Conservation (phyloP, 495 filamentous ascomycete species). For the Talaromyces adpressus region DNA sequence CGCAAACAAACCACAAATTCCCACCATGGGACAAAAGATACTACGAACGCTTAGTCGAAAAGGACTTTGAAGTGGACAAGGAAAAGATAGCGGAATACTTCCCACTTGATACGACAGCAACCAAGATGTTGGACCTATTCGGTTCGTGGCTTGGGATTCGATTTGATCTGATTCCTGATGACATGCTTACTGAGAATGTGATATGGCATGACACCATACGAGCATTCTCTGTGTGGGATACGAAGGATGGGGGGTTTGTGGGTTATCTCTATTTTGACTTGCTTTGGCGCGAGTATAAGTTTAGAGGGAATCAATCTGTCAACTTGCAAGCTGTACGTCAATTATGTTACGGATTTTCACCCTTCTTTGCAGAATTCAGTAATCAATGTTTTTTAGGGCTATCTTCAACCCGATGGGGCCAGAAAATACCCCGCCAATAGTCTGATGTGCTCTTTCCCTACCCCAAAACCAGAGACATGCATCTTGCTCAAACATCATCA, state of each 20-base stretch:
- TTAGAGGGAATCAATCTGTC: neutral
- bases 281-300: neutral
- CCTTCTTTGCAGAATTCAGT: neutral
- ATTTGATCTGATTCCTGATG: neutral
- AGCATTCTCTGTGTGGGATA: neutral
- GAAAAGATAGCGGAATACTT: neutral
- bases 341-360: neutral
- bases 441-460: neutral
- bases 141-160: neutral
- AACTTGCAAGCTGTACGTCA: neutral
- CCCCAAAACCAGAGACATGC: neutral
- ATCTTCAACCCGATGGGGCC: neutral
- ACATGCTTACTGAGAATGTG: neutral
- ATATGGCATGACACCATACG: neutral
- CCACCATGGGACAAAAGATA: neutral
- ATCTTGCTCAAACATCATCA: neutral
- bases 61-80: neutral
- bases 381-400: too few relatives aligned
- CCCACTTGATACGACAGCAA: neutral
- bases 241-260: neutral
- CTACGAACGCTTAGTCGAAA: neutral
- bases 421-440: neutral
- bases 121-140: neutral
- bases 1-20: neutral
- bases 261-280: neutral